phyloP scores from a whole-genome alignment of 371 early-diverging fungal genomes.

The Conidiobolus incongruus region DNA sequence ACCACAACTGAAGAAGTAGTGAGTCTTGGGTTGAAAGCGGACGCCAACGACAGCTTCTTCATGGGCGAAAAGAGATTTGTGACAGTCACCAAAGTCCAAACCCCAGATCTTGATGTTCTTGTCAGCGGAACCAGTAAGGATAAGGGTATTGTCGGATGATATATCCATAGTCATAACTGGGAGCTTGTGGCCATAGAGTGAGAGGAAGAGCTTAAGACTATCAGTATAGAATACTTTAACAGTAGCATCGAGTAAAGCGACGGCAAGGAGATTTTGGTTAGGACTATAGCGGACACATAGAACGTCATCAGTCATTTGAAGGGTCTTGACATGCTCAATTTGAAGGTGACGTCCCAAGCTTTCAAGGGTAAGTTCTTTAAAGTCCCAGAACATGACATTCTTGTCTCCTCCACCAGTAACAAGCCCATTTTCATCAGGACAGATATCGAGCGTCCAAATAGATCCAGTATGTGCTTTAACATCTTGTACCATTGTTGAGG shows the following conservation, averaged over 20 bases:
- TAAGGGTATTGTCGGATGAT: constrained; percentile 68
- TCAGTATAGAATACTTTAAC: constrained; percentile 91
- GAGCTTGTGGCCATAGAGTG: constrained; percentile 87
- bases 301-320: constrained; percentile 85
- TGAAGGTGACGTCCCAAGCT: constrained; percentile 26
- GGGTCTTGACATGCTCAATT: constrained; percentile 63
- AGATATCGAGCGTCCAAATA: constrained; percentile 63
- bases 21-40: constrained; percentile 78
- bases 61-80: constrained; percentile 81
- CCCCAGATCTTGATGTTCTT: constrained; percentile 96
- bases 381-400: constrained; percentile 92
- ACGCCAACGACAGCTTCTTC: constrained; percentile 71
- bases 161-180: constrained; percentile 92
- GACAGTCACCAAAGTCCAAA: constrained; percentile 96
- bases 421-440: constrained; percentile 72
- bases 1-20: constrained; percentile 75
- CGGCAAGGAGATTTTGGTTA: constrained; percentile 67
- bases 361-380: constrained; percentile 24
- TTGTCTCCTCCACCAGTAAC: constrained; percentile 86
- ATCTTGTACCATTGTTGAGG: constrained; percentile 51
- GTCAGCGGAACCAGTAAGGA: constrained; percentile 83
- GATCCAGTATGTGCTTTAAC: constrained; percentile 78
- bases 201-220: constrained; percentile 85
- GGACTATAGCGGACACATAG: constrained; percentile 67
- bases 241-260: constrained; percentile 77